These are phyloP conservation scores for Metschnikowia baotianmanensis DNA, from an alignment of 805 yeast species.

Conservation along the genomic window DNA sequence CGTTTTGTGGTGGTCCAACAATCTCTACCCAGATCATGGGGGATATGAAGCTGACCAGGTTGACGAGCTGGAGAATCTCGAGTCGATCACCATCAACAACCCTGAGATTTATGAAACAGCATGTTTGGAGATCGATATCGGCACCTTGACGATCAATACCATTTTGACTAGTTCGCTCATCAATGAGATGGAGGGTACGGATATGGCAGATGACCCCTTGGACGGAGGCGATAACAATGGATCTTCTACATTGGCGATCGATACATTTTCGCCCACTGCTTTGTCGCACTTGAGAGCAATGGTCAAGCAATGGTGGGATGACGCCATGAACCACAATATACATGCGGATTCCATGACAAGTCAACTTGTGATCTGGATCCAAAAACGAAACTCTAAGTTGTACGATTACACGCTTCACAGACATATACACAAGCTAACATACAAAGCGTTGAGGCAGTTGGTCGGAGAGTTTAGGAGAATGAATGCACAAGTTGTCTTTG, in stretches of 20 bases:
- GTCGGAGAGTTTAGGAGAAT: constrained; percentile 73
- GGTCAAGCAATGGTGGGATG: constrained; percentile 93
- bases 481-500: constrained; percentile 79
- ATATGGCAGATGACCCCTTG: constrained; percentile 52
- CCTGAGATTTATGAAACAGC: constrained; percentile 78
- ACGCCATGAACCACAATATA: constrained; percentile 62
- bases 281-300: constrained; percentile 65
- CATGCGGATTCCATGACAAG: constrained; percentile 85
- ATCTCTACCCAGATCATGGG: constrained; percentile 79
- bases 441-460: constrained; percentile 76
- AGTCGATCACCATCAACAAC: constrained; percentile 68
- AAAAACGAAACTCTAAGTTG: constrained; percentile 64
- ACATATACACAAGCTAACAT: constrained; percentile 83
- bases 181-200: constrained; percentile 87
- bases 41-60: constrained; percentile 66
- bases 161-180: constrained; percentile 79
- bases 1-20: constrained; percentile 92
- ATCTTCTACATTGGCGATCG: constrained; percentile 63
- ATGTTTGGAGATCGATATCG: constrained; percentile 74
- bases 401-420: constrained; percentile 79
- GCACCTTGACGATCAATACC: constrained; percentile 82
- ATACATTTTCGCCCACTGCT: constrained; percentile 78
- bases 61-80: constrained; percentile 55
- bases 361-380: constrained; percentile 82
- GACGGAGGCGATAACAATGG: constrained; percentile 38